phyloP scores from a whole-genome alignment of 1,284 basidiomycete genomes.

The Apiotrichum laibachii region DNA sequence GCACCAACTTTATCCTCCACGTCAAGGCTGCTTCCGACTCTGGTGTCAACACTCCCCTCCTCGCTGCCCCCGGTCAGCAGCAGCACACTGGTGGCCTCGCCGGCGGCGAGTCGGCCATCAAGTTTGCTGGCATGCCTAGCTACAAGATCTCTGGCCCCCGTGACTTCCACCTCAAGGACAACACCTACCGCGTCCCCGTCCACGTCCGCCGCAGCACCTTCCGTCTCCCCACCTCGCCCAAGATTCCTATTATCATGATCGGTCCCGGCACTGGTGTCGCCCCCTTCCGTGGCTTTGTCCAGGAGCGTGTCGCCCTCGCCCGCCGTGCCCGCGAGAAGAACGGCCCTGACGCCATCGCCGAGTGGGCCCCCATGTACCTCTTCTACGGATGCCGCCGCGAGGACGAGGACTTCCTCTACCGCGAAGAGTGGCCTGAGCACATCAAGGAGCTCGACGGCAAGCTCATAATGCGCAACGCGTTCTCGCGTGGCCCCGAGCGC shows the following conservation, averaged over 20 bases:
- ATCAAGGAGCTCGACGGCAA: slow-evolving; percentile 81
- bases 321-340: slow-evolving; percentile 92
- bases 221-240: slow-evolving; percentile 92
- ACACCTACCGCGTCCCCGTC: slow-evolving; percentile 77
- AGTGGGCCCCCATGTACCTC: slow-evolving; percentile 91
- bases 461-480: slow-evolving; percentile 80
- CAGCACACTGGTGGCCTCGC: slow-evolving; percentile 17
- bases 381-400: slow-evolving; percentile 93
- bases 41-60: slow-evolving; percentile 37
- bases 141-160: slow-evolving; percentile 90
- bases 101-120: slow-evolving; percentile 15
- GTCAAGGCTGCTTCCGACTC: slow-evolving; percentile 62
- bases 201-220: slow-evolving; percentile 95
- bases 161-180: slow-evolving; percentile 64
- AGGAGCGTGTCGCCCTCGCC: slow-evolving; percentile 93
- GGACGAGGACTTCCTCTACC: slow-evolving; percentile 87
- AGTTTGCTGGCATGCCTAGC: slow-evolving; percentile 54
- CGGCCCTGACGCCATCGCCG: slow-evolving; percentile 76
- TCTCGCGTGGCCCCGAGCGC: slow-evolving; percentile 74
- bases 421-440: slow-evolving; percentile 91
- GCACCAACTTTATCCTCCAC: slow-evolving; percentile 88
- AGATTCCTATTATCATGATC: slow-evolving; percentile 98
- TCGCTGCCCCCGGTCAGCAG: slow-evolving; percentile 30
- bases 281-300: slow-evolving; percentile 96
- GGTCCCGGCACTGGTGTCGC: slow-evolving; percentile 97